Percentiles rank a stretch among this genome's conserved stretches.
These are phyloP conservation scores for Penicillium verrucosum DNA, from an alignment of 2,329 filamentous ascomycete genomes.

Conservation along the genomic window DNA sequence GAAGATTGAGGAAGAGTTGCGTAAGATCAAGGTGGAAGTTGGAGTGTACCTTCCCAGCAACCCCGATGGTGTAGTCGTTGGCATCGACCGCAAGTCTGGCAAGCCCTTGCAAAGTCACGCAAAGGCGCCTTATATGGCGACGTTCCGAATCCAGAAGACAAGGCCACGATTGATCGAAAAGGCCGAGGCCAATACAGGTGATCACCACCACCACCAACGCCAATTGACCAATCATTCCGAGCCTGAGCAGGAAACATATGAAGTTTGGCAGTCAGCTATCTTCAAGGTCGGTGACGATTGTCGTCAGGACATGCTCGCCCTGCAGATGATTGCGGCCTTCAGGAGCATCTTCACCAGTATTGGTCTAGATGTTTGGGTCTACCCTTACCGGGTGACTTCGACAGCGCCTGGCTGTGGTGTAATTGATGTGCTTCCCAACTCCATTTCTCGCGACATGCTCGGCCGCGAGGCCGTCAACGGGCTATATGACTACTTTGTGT, in stretches of 20 bases:
- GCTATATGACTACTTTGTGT: slow-evolving; percentile 96
- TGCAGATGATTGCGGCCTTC: slow-evolving; percentile 98
- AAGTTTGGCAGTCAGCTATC: slow-evolving; percentile 98
- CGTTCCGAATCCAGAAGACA: slow-evolving; percentile 90
- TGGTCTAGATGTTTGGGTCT: slow-evolving; percentile 93
- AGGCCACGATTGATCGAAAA: slow-evolving; percentile 37
- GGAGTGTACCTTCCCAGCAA: slow-evolving; percentile 97
- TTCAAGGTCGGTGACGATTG: slow-evolving; percentile 99
- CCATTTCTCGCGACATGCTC: slow-evolving; percentile 97
- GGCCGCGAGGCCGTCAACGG: slow-evolving; percentile 97
- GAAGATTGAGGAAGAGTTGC: slow-evolving; percentile 97
- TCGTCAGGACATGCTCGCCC: slow-evolving; percentile 88
- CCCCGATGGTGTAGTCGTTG: slow-evolving; percentile 93
- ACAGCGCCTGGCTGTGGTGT: slow-evolving; percentile 97
- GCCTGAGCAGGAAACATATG: slow-evolving; percentile 60
- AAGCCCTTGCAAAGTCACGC: slow-evolving; percentile 97
- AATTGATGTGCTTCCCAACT: slow-evolving; percentile 96
- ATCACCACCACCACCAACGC: slow-evolving; percentile 25
- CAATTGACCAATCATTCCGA: slow-evolving; percentile 21
- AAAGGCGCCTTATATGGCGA: slow-evolving; percentile 98
- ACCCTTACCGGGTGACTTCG: slow-evolving; percentile 93
- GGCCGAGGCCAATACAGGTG: slow-evolving; percentile 17
- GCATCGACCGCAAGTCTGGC: slow-evolving; percentile 95
- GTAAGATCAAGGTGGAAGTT: slow-evolving; percentile 94
- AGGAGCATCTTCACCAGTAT: slow-evolving; percentile 94